Percentiles rank a stretch among this genome's conserved stretches.
These are phyloP conservation scores for Candida hungchunana DNA, from an alignment of 805 yeast species.

Conservation along the genomic window DNA sequence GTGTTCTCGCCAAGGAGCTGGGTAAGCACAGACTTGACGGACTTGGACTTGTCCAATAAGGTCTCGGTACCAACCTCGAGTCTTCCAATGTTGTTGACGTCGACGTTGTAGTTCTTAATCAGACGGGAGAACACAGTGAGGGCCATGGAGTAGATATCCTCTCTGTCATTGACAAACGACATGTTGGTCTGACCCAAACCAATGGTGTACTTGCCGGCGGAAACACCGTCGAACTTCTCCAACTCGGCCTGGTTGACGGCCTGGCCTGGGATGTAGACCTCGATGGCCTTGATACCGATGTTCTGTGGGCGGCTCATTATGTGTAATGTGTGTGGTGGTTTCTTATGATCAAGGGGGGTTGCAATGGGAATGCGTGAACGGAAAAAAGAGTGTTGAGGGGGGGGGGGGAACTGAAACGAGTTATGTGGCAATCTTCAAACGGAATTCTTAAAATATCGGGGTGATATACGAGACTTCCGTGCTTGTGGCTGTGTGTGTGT, in stretches of 20 bases:
- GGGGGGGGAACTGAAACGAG: no score
- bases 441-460: no score
- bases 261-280: conserved; percentile 83
- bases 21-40: conserved; percentile 93
- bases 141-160: conserved; percentile 92
- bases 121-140: conserved; percentile 81
- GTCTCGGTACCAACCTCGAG: conserved; percentile 99
- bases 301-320: conserved; percentile 53
- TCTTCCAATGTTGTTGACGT: conserved; percentile 80
- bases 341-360: not conserved
- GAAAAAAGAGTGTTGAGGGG: conserved; percentile 7
- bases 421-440: no score
- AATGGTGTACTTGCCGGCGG: conserved; percentile 95
- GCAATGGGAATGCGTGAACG: not conserved
- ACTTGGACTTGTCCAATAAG: conserved; percentile 91
- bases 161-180: conserved; percentile 96
- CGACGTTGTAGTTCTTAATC: conserved; percentile 77
- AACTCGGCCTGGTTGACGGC: conserved; percentile 84
- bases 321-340: not conserved
- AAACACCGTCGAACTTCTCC: conserved; percentile 79
- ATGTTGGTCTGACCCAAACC: conserved; percentile 98
- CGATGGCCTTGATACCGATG: conserved; percentile 96
- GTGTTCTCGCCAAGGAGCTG: conserved; percentile 85
- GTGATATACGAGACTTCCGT: no score
- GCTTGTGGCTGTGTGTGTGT: no score